A percentile compares a stretch with the other conserved stretches of the same genome.
Evolutionary conservation across 2,329 filamentous ascomycete genomes (phyloP).

Genomic region (Ophiostoma sp.): DNA sequence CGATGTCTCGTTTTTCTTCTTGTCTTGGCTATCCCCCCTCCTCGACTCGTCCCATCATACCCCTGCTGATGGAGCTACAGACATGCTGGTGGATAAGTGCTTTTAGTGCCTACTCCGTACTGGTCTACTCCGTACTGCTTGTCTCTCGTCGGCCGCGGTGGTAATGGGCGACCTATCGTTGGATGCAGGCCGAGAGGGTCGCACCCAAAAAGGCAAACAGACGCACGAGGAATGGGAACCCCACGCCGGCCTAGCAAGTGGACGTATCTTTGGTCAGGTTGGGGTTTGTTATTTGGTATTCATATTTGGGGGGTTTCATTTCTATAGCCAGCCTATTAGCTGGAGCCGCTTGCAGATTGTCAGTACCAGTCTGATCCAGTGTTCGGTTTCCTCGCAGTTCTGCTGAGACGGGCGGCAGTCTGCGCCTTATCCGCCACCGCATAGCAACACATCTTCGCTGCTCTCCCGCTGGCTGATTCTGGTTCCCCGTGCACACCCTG

Average conservation of each 20-base stretch:
- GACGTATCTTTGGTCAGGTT: neutral
- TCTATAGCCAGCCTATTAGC: too few relatives aligned
- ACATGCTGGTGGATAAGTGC: neutral
- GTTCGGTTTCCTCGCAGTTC: neutral
- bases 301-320: neutral
- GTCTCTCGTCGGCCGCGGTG: neutral
- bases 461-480: neutral
- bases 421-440: neutral
- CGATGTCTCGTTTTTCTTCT: conserved; percentile 17
- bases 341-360: too few relatives aligned
- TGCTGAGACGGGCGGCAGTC: neutral
- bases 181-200: neutral
- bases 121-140: neutral
- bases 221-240: conserved; percentile 13
- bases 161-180: conserved; percentile 17
- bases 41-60: conserved; percentile 9
- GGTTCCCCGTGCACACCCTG: neutral
- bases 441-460: neutral
- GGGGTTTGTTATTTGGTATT: neutral
- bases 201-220: conserved; percentile 9
- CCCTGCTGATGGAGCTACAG: neutral
- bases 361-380: neutral
- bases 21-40: conserved; percentile 9
- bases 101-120: neutral
- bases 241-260: conserved; percentile 18